Evolutionary conservation across 495 filamentous ascomycete species (phyloP).

Genomic region (Talaromyces borbonicus): DNA sequence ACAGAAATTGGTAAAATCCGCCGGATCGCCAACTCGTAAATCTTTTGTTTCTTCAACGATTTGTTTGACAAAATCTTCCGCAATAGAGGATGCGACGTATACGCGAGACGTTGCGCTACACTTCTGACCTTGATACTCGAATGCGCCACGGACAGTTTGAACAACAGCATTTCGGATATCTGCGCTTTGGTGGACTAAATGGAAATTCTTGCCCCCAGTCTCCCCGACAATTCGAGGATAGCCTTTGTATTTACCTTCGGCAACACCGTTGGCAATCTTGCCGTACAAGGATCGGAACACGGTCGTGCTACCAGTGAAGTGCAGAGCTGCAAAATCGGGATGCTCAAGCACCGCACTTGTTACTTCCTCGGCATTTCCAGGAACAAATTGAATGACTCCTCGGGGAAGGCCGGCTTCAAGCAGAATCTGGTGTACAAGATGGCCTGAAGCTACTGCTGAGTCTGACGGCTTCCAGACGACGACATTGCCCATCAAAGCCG

Average conservation of each 20-base stretch:
- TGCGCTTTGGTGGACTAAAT: constrained; percentile 65
- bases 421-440: constrained; percentile 72
- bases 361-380: constrained; percentile 68
- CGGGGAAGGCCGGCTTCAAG: constrained; percentile 71
- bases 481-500: constrained; percentile 76
- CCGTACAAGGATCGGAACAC: constrained; percentile 78
- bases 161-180: constrained; percentile 66
- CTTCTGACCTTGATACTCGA: constrained; percentile 88
- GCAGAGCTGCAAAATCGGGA: constrained; percentile 63
- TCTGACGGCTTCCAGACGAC: constrained; percentile 84
- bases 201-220: constrained; percentile 90
- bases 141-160: constrained; percentile 76
- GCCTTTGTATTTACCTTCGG: constrained; percentile 58
- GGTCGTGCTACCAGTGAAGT: constrained; percentile 73
- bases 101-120: constrained; percentile 73
- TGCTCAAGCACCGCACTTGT: constrained; percentile 62
- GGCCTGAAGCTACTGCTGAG: constrained; percentile 64
- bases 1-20: constrained; percentile 54
- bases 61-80: constrained; percentile 51
- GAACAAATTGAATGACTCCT: constrained; percentile 77
- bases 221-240: constrained; percentile 81
- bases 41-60: constrained; percentile 55
- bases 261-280: constrained; percentile 61
- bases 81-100: constrained; percentile 63
- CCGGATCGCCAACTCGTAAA: constrained; percentile 59